Conservation (phyloP, 352 stramenopile genomes). For the Phytophthora pinifolia region DNA sequence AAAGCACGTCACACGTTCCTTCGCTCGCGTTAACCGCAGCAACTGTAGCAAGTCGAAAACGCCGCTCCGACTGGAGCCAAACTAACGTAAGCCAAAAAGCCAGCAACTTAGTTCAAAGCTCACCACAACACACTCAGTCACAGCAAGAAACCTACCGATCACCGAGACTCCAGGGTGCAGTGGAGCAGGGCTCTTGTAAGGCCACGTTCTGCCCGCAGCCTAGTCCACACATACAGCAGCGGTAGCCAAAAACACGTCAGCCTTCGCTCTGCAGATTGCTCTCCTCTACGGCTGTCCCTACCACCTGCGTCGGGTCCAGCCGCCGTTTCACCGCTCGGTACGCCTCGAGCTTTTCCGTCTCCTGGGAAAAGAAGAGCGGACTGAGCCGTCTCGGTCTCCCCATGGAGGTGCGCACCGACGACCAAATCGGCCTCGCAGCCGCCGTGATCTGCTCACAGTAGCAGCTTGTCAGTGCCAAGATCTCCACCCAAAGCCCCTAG, state of each 20-base stretch:
- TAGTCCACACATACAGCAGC: constrained; percentile 9
- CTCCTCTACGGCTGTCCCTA: not conserved
- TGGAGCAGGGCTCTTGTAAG: constrained; percentile 19
- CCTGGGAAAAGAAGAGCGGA: constrained; percentile 58
- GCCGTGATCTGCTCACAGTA: constrained; percentile 37
- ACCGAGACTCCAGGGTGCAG: constrained; percentile 28
- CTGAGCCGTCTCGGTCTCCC: constrained; percentile 70
- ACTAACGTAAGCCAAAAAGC: constrained; percentile 24
- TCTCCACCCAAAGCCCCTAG: not conserved
- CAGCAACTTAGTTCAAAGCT: not conserved
- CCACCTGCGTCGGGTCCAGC: constrained; percentile 15
- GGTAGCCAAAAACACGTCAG: not conserved
- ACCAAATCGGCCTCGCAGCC: constrained; percentile 69
- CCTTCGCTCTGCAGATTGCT: not conserved
- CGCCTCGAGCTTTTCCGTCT: constrained; percentile 66
- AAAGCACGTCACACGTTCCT: constrained; percentile 37
- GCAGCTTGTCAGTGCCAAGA: too few species aligned
- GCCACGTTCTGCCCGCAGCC: constrained; percentile 23
- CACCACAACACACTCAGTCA: not conserved
- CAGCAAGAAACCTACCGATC: constrained; percentile 29
- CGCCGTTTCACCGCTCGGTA: constrained; percentile 50
- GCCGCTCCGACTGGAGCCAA: constrained; percentile 33
- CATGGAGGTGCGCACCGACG: constrained; percentile 76
- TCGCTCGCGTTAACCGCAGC: constrained; percentile 28
- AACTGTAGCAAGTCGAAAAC: constrained; percentile 43